Conservation (phyloP, 2,329 filamentous ascomycete species). For the Sporothrix dimorphospora region DNA sequence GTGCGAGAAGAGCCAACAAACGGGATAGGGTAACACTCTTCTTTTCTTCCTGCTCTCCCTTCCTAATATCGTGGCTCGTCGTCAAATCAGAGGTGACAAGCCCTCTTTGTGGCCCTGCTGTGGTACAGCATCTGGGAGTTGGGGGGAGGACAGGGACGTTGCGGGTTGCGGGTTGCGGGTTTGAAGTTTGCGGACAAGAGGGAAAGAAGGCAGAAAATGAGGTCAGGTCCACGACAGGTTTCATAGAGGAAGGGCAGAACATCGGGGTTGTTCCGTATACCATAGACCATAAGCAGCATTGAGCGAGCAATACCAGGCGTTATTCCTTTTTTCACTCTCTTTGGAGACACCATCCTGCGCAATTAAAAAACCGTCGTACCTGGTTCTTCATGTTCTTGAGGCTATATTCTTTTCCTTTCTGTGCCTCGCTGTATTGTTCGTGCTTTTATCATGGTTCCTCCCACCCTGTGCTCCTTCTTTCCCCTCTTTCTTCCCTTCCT, state of each 20-base stretch:
- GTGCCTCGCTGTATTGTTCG: slow-evolving; percentile 8
- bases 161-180: neutral
- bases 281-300: slow-evolving; percentile 11
- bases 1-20: neutral
- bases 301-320: slow-evolving; percentile 17
- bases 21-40: neutral
- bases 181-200: neutral
- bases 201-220: neutral
- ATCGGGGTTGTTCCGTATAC: neutral
- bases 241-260: neutral
- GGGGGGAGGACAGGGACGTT: neutral
- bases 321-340: neutral
- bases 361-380: neutral
- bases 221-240: neutral
- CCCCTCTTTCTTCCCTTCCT: neutral
- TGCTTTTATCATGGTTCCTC: neutral
- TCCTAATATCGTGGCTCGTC: neutral
- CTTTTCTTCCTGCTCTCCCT: no score
- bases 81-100: neutral
- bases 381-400: neutral
- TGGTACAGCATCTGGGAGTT: neutral
- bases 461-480: no score
- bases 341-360: slow-evolving; percentile 5
- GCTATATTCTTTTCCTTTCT: neutral
- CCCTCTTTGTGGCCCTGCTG: neutral